Evolutionary conservation across 495 filamentous ascomycete genomes (phyloP).

Genomic region (Stereocaulon alpinum): DNA sequence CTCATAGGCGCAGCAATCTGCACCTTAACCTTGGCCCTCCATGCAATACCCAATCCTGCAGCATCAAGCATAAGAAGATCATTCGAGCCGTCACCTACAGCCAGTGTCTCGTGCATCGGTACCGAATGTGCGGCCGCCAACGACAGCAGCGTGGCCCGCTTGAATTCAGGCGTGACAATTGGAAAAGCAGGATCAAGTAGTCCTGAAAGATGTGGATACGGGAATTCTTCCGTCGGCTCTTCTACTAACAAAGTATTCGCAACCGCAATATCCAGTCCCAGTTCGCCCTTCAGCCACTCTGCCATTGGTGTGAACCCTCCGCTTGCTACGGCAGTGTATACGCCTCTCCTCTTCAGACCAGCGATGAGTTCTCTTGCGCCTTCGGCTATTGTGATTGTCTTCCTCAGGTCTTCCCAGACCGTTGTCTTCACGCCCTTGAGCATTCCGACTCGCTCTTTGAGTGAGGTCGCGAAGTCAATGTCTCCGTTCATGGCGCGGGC

Average conservation of each 20-base stretch:
- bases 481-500: slow-evolving; percentile 92
- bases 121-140: slow-evolving; percentile 68
- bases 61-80: slow-evolving; percentile 85
- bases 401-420: slow-evolving; percentile 71
- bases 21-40: slow-evolving; percentile 86
- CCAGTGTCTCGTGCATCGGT: slow-evolving; percentile 62
- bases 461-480: slow-evolving; percentile 77
- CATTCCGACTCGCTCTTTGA: slow-evolving; percentile 67
- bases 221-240: neutral
- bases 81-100: slow-evolving; percentile 91
- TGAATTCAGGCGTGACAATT: slow-evolving; percentile 75
- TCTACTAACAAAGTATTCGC: slow-evolving; percentile 54
- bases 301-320: slow-evolving; percentile 88
- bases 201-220: slow-evolving; percentile 53
- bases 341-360: slow-evolving; percentile 63
- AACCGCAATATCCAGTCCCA: slow-evolving; percentile 76
- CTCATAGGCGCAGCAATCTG: slow-evolving; percentile 75
- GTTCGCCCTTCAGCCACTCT: slow-evolving; percentile 64
- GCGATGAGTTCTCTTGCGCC: slow-evolving; percentile 66
- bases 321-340: slow-evolving; percentile 78
- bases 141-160: slow-evolving; percentile 62
- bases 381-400: slow-evolving; percentile 64
- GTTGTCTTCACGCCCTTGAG: slow-evolving; percentile 67
- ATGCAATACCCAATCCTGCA: slow-evolving; percentile 84
- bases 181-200: slow-evolving; percentile 54